A percentile compares a stretch with the other conserved stretches of the same genome.
phyloP scores from a whole-genome alignment of 495 filamentous ascomycete species.

The Articulospora tetracladia region DNA sequence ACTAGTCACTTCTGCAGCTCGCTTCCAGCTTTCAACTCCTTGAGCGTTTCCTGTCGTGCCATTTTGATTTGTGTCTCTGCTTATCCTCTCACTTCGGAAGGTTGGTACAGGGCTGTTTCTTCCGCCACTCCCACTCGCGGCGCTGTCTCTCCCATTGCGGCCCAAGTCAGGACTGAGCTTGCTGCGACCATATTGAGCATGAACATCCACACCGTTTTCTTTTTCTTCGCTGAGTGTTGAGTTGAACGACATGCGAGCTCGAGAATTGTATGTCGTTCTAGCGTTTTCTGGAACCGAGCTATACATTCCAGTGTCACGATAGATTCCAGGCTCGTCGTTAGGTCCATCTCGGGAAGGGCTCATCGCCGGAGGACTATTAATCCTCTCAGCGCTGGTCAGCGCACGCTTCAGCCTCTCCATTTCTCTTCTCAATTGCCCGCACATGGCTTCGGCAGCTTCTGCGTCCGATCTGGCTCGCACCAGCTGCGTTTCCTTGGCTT shows the following conservation, averaged over 20 bases:
- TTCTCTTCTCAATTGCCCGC: conserved; percentile 79
- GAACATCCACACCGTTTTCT: conserved; percentile 57
- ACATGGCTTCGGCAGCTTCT: conserved; percentile 79
- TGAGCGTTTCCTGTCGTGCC: conserved; percentile 38
- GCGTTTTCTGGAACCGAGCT: conserved; percentile 21
- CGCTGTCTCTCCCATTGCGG: conserved; percentile 29
- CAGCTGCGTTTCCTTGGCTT: conserved; percentile 96
- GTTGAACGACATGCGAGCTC: conserved; percentile 60
- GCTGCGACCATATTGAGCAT: conserved; percentile 33
- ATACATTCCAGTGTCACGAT: conserved; percentile 45
- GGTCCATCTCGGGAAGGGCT: conserved; percentile 39
- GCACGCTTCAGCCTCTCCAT: conserved; percentile 90
- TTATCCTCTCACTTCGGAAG: conserved; percentile 17
- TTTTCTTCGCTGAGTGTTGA: conserved; percentile 81
- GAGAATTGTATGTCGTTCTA: conserved; percentile 19
- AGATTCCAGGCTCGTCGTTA: conserved; percentile 49
- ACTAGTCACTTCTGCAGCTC: conserved; percentile 97
- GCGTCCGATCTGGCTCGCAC: conserved; percentile 87
- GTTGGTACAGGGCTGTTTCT: conserved; percentile 26
- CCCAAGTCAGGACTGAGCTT: conserved; percentile 51
- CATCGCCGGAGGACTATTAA: conserved; percentile 34
- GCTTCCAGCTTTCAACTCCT: conserved; percentile 90
- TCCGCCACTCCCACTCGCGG: conserved; percentile 28
- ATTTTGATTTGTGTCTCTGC: conserved; percentile 27
- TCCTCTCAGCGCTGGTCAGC: conserved; percentile 46